These are phyloP conservation scores for Isabelozyma gotoi DNA, from an alignment of 805 yeast species.

Conservation along the genomic window DNA sequence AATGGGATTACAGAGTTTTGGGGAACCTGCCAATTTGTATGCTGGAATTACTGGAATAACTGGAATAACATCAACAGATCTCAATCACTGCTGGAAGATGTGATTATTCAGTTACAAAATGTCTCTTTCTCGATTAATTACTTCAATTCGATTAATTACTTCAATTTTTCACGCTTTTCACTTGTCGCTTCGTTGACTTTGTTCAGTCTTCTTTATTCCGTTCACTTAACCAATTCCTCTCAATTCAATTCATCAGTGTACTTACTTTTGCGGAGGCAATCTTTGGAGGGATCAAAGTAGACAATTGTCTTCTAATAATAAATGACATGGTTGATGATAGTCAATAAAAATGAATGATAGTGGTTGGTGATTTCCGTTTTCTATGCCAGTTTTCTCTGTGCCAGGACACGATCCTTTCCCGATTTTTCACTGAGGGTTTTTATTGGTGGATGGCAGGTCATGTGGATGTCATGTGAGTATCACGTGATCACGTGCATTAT, in stretches of 20 bases:
- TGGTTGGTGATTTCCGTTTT: not conserved
- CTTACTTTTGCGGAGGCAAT: conserved; percentile 91
- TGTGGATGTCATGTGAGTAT: not conserved
- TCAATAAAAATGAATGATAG: not conserved
- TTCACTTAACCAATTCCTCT: not conserved
- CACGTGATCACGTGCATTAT: too few species aligned
- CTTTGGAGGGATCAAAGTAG: conserved; percentile 98
- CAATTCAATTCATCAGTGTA: conserved; percentile 7
- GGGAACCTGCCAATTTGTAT: too few species aligned
- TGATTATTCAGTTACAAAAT: too few species aligned
- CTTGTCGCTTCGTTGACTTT: not conserved
- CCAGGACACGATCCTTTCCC: not conserved
- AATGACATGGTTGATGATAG: conserved; percentile 57
- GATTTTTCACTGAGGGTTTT: not conserved
- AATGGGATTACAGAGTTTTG: too few species aligned
- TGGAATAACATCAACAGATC: too few species aligned
- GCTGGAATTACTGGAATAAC: too few species aligned
- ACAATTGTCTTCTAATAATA: conserved; percentile 87
- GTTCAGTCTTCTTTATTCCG: not conserved
- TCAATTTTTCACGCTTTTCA: too few species aligned
- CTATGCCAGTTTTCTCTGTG: not conserved
- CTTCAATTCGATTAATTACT: too few species aligned
- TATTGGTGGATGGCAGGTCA: not conserved
- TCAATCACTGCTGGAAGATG: too few species aligned
- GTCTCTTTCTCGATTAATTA: too few species aligned